Percentiles rank a stretch among this genome's conserved stretches.
Conservation (phyloP, 768 basidiomycete genomes). For the Lentinus brumalis region DNA sequence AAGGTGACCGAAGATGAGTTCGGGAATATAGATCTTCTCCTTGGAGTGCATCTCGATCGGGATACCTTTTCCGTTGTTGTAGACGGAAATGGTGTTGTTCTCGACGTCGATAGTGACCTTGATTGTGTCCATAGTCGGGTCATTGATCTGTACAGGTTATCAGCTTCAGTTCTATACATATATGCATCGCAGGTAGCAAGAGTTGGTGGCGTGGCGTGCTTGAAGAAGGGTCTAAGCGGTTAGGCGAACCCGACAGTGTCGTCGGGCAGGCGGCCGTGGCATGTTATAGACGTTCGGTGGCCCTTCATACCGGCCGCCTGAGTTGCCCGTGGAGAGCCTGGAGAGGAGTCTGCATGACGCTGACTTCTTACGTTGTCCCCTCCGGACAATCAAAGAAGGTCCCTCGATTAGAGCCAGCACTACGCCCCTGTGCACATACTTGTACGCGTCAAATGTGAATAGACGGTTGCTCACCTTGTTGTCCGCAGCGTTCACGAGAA, state of each 20-base stretch:
- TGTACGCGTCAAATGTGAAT: background rate
- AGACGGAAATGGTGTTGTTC: conserved; percentile 83
- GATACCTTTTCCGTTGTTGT: conserved; percentile 95
- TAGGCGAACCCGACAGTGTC: too few relatives aligned
- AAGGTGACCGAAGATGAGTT: conserved; percentile 95
- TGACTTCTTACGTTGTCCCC: too few relatives aligned
- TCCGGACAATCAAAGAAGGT: too few relatives aligned
- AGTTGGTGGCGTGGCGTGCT: background rate
- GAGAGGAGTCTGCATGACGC: too few relatives aligned
- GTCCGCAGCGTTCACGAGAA: conserved; percentile 98
- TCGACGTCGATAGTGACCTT: conserved; percentile 88
- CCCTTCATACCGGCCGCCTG: too few relatives aligned
- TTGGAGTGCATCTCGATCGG: conserved; percentile 94
- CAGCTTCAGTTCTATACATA: background rate
- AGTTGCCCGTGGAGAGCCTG: too few relatives aligned
- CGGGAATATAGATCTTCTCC: conserved; percentile 94
- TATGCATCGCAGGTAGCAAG: background rate
- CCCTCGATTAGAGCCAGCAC: too few relatives aligned
- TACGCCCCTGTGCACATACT: too few relatives aligned
- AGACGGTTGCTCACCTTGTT: conserved; percentile 78
- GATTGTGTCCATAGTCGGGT: conserved; percentile 85
- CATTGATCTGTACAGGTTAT: conserved; percentile 71
- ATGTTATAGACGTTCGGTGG: too few relatives aligned
- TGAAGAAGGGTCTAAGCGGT: too few relatives aligned
- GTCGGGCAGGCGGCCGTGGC: too few relatives aligned